Conservation (phyloP, 768 basidiomycete genomes). For the Austroboletus eburneus region DNA sequence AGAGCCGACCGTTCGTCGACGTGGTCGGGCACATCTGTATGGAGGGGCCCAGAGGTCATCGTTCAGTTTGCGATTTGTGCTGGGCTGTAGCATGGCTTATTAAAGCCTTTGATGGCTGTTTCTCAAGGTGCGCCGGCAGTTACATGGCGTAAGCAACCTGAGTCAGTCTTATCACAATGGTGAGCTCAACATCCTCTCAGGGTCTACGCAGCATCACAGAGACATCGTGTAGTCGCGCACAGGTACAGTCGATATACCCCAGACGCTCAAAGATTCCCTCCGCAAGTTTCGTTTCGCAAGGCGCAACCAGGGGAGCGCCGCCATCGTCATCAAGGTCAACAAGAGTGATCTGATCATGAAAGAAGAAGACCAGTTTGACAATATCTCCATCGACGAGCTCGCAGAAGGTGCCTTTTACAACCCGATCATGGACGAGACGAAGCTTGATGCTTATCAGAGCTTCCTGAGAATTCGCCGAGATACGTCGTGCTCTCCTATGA, state of each 20-base stretch:
- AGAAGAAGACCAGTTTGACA: slow-evolving; percentile 75
- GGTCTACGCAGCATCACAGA: too few relatives aligned
- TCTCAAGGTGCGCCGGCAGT: too few relatives aligned
- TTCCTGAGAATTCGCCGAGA: slow-evolving; percentile 84
- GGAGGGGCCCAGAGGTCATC: too few relatives aligned
- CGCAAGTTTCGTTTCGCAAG: slow-evolving; percentile 80
- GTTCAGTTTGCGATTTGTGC: too few relatives aligned
- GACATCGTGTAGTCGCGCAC: too few relatives aligned
- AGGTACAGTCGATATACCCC: slow-evolving; percentile 89
- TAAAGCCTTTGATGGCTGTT: too few relatives aligned
- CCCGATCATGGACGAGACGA: neutral
- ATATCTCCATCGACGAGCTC: slow-evolving; percentile 76
- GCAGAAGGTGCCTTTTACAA: slow-evolving; percentile 60
- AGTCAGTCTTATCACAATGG: too few relatives aligned
- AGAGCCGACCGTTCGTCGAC: slow-evolving; percentile 38
- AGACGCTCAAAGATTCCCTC: slow-evolving; percentile 69
- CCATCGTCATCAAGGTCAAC: slow-evolving; percentile 88
- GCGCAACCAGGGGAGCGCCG: slow-evolving; percentile 63
- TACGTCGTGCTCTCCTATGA: slow-evolving; percentile 85
- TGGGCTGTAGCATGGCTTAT: too few relatives aligned
- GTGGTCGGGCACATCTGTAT: too few relatives aligned
- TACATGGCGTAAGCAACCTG: too few relatives aligned
- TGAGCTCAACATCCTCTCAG: slow-evolving; percentile 13
- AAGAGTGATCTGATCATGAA: slow-evolving; percentile 77
- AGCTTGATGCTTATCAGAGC: slow-evolving; percentile 44